Evolutionary conservation across 306 rosid species (phyloP), one percentile per base, ranked within the genome.

Genomic region (Spatholobus suberectus): DNA sequence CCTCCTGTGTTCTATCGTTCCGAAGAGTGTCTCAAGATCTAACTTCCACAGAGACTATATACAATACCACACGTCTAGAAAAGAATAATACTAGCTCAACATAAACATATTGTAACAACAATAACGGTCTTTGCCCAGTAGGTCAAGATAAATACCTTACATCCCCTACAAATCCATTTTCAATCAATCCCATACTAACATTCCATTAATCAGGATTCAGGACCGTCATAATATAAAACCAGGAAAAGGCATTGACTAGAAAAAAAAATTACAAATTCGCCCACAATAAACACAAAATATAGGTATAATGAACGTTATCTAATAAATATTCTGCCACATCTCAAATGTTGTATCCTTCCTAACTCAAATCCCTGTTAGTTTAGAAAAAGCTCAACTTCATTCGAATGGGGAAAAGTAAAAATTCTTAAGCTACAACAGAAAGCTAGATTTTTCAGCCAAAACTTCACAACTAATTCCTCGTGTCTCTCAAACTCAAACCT

Each of bases 351-450:
- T 83, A 72, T 87, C 79, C 75, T 73, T 87, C 86, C 86, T 70
- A 81, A 81, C 84, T 84, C 80, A 73, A 17, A 77, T 87, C 55
- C 73, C 51, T 73, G 84, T 69, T 85, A 74, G 63, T 81, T 81
- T 78, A 20, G 38, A 78, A 59, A 62, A 84, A 68, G 54, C 86
- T 83, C 89, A 77, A 89, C 78, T 79, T 82, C 85, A 77, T 63
- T 69, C n/a, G 72, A 79, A 77, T 37, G 49, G 6, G 1, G 5
- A 23, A 70, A 20, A 68, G 27, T 62, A 73, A 35, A 41, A 83
- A 73, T 76, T 70, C 80, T 76, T 63, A 90, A 71, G 81, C 92
- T 93, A 95, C 92, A 93, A 85, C 83, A 89, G 85, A 84, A 86
- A 83, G 79, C 68, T 65, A 83, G 78, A 57, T 75, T 59, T 83